Base-by-base conservation (phyloP, 192 early-diverging fungal species). In the Linnemannia zychae region DNA sequence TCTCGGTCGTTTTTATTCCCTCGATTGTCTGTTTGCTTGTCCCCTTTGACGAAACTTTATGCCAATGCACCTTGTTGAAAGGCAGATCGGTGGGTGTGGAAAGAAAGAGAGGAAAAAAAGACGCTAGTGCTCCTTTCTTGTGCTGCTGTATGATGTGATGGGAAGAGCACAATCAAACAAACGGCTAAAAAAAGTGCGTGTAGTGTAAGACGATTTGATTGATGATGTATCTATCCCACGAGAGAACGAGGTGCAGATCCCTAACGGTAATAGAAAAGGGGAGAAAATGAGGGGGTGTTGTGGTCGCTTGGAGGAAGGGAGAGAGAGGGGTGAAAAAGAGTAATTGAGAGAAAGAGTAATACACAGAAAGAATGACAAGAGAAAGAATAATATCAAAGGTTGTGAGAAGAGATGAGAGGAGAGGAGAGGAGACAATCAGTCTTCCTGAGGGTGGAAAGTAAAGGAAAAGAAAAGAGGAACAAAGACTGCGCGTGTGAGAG, bases 31-130 rank as follows among this genome's bases (percentile, higher is more conserved):
- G 20, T 11, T 7, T 60, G 57, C 17, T 7, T 20, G 18, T 24
- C 34, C 38, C 46, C 11, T 47, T n/a, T n/a, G n/a, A n/a, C n/a
- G 70, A 31, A 20, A 7, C 44, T 71, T 24, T 52, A 33, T 28
- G 33, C 31, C 69, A n/a, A 71, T 71, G 69, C 22, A 71, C 44
- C 48, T 73, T 53, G 72, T 73, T 53, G 72, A 73, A 73, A 73
- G 72, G 49, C 49, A 37, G 72, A 73, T 73, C 72, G 20, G 72
- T 34, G 71, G 22, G 68, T n/a, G 37, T 38, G 67, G 38, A 38
- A 22, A 36, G 69, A 47, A 46, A 46, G 36, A 38, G 16, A 40
- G 18, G 2, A 71, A 46, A 38, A 46, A n/a, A 40, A 20, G 36
- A 37, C 22, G 24, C 47, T 20, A 57, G 34, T n/a, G 28, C 37